These are phyloP conservation scores for Botryotinia calthae DNA, from an alignment of 2,329 filamentous ascomycete genomes.

Conservation along the genomic window DNA sequence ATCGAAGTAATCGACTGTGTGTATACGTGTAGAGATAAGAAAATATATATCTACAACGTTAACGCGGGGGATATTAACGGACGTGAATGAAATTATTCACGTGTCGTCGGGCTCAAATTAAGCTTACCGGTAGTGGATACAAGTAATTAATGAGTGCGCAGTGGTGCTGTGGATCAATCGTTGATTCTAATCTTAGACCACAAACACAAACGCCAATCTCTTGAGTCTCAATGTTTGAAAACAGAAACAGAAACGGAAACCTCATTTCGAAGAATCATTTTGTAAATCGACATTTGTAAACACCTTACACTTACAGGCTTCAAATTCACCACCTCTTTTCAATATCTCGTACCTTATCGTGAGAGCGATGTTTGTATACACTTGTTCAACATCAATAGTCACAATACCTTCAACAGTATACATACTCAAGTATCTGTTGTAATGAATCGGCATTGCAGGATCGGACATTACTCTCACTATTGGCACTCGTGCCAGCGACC, in stretches of 20 bases:
- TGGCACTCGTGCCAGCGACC: constrained; percentile 8
- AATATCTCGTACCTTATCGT: neutral
- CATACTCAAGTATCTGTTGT: constrained; percentile 10
- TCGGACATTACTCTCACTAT: neutral
- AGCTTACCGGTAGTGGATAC: neutral
- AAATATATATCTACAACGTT: neutral
- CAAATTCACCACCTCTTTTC: neutral
- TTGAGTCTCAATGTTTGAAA: neutral
- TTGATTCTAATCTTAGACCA: neutral
- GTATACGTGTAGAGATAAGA: neutral
- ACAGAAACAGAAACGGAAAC: constrained; percentile 11
- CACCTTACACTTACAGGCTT: neutral
- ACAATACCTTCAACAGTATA: neutral
- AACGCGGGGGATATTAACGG: neutral
- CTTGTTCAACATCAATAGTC: neutral
- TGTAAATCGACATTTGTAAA: neutral
- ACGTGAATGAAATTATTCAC: neutral
- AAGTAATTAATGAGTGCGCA: neutral
- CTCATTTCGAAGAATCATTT: constrained; percentile 1
- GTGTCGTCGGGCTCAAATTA: neutral
- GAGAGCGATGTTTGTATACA: constrained; percentile 2
- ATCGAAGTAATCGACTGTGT: neutral
- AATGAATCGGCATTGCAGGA: constrained; percentile 17
- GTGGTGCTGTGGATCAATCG: neutral
- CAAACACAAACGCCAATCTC: neutral